phyloP scores from a whole-genome alignment of 2,329 filamentous ascomycete species.

The Lachnellula suecica region DNA sequence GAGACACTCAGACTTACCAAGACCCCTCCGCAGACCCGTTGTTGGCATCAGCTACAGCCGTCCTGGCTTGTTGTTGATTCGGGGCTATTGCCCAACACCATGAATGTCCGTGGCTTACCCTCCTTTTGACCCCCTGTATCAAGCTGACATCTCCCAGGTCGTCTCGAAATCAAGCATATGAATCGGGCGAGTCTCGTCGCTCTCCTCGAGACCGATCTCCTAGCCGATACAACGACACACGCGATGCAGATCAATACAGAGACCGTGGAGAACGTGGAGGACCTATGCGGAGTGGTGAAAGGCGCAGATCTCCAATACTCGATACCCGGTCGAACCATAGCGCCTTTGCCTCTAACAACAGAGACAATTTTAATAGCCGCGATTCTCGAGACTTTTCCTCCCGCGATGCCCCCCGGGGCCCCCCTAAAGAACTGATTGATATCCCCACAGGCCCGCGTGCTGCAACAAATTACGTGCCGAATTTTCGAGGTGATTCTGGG shows the following conservation, averaged over 20 bases:
- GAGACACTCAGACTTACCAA: neutral
- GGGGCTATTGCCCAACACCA: conserved; percentile 30
- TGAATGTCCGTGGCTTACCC: conserved; percentile 27
- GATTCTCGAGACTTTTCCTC: conserved; percentile 40
- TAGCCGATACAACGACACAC: conserved; percentile 31
- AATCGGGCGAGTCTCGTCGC: conserved; percentile 37
- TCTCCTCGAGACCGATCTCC: conserved; percentile 41
- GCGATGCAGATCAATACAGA: conserved; percentile 28
- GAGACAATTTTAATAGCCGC: conserved; percentile 51
- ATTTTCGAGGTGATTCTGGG: conserved; percentile 55
- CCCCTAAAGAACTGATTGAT: conserved; percentile 71
- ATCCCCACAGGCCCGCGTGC: conserved; percentile 66
- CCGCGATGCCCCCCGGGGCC: conserved; percentile 77
- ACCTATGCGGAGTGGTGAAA: conserved; percentile 26
- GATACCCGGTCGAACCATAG: conserved; percentile 39
- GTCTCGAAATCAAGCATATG: conserved; percentile 36
- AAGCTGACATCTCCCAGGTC: conserved; percentile 25
- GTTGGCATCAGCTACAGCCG: neutral
- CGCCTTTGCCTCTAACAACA: conserved; percentile 58
- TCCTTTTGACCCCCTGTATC: neutral
- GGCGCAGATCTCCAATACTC: conserved; percentile 29
- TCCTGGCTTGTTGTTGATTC: conserved; percentile 3
- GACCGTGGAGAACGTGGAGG: conserved; percentile 19
- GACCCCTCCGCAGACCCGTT: neutral
- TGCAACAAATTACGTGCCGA: conserved; percentile 64